Base-by-base conservation (phyloP, 129 eudicot genomes). In the Flaveria linearis region DNA sequence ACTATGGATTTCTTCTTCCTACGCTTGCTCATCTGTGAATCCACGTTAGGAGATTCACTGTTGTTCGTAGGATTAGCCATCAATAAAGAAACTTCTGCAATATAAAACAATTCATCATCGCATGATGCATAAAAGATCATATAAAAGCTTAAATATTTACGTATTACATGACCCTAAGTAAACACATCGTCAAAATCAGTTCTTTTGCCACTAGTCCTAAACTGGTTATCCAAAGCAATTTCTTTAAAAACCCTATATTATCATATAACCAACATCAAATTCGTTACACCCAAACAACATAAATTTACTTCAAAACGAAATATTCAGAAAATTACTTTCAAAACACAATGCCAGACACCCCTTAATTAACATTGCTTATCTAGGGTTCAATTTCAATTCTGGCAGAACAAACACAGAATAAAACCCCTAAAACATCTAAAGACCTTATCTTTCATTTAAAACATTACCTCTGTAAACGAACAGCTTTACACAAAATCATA, bases 1-100 rank as follows among this genome's bases (percentile, higher is more conserved):
- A 91, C 99, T 62, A 87, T 68, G 30, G 99, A 95, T 87, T 95
- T 95, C 81, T 89, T 94, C 77, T 92, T 81, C 78, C 91, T 82
- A 49, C 85, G 81, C 75, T 87, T 94, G n/a, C 66, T 82, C 63
- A 57, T 66, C 70, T 77, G 84, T 22, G 78, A 55, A 28, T 83
- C 86, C 26, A 71, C 71, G 73, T 63, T 76, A n/a, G 82, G 75
- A 10, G 76, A 73, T 46, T 79, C 88, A 67, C 22, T 73, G 62
- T 66, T 65, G 68, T 82, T 76, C 42, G 73, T 62, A 51, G 84
- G 78, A 81, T 78, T 72, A 64, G 82, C 90, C 97, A 87, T 91
- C 43, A 42, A 69, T 42, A 68, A 15, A 1, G 36, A 13, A 76
- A 61, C 20, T 39, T 74, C 86, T 82, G 82, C 79, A 82, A 45